Percentiles rank a stretch among this genome's conserved stretches.
Conservation (phyloP, 225 moss, liverwort and hornwort genomes). For the Bryum argenteum region DNA sequence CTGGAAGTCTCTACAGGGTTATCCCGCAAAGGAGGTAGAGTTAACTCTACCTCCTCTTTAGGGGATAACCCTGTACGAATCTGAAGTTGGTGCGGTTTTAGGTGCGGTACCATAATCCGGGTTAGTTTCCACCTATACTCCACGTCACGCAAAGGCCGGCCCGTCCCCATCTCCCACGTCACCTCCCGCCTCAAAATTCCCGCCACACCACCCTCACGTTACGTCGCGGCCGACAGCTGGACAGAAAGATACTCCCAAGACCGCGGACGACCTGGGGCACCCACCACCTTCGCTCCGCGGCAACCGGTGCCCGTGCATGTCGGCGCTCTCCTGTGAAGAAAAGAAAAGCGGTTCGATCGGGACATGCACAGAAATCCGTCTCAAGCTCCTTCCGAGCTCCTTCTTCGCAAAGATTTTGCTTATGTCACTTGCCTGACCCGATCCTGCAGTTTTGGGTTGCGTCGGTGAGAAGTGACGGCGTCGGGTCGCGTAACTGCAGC, state of each 20-base stretch:
- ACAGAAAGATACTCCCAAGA: background rate
- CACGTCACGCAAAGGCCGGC: background rate
- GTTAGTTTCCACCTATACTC: background rate
- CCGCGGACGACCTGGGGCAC: background rate
- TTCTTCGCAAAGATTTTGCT: conserved; percentile 2
- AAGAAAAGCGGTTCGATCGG: no score
- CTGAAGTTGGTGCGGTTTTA: no score
- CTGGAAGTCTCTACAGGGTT: no score
- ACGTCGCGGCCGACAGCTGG: background rate
- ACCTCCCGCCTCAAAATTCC: background rate
- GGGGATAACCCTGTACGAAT: no score
- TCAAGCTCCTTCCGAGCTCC: background rate
- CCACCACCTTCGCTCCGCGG: background rate
- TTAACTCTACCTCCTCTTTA: no score
- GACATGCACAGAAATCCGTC: no score
- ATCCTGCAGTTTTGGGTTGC: conserved; percentile 3
- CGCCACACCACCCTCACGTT: background rate
- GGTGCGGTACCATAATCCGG: no score
- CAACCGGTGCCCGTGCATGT: background rate
- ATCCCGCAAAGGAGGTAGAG: no score
- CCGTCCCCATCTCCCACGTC: background rate
- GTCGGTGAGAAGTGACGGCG: conserved; percentile 36
- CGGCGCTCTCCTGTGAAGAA: background rate
- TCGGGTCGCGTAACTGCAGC: background rate
- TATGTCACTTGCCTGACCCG: background rate